Conservation (phyloP, 108 stramenopile species). For the Skeletonema costatum region DNA sequence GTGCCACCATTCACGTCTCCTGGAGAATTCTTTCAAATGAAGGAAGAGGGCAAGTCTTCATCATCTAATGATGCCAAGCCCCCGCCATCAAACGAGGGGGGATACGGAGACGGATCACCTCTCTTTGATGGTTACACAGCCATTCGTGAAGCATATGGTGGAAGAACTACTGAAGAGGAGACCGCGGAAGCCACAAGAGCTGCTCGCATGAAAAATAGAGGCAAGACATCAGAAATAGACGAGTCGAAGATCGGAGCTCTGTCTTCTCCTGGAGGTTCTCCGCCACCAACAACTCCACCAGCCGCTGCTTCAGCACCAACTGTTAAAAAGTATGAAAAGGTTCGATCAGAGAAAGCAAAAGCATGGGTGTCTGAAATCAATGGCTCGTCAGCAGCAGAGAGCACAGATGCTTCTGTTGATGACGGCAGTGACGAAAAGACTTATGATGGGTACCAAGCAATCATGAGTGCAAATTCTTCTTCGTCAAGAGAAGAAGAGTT, state of each 20-base stretch:
- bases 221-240: conserved; percentile 49
- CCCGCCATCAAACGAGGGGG: neutral
- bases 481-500: conserved; percentile 65
- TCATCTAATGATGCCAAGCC: neutral
- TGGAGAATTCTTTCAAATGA: conserved; percentile 56
- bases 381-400: neutral
- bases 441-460: conserved; percentile 80
- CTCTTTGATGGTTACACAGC: conserved; percentile 76
- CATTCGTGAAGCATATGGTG: conserved; percentile 66
- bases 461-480: conserved; percentile 61
- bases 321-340: neutral
- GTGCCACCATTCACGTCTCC: conserved; percentile 83
- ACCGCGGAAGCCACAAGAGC: conserved; percentile 63
- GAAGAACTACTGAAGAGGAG: conserved; percentile 49
- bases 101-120: conserved; percentile 42
- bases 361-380: neutral
- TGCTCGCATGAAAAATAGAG: conserved; percentile 69
- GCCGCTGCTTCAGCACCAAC: neutral
- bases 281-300: neutral
- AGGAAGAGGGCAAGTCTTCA: conserved; percentile 16
- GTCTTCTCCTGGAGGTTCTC: conserved; percentile 1
- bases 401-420: neutral
- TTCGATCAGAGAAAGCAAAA: conserved; percentile 1
- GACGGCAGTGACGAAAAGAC: conserved; percentile 59
- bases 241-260: conserved; percentile 42